Percentiles rank a stretch among this genome's conserved stretches.
These are phyloP conservation scores for Endotrypanum monterogeii DNA, from an alignment of 208 protist species.

Conservation along the genomic window DNA sequence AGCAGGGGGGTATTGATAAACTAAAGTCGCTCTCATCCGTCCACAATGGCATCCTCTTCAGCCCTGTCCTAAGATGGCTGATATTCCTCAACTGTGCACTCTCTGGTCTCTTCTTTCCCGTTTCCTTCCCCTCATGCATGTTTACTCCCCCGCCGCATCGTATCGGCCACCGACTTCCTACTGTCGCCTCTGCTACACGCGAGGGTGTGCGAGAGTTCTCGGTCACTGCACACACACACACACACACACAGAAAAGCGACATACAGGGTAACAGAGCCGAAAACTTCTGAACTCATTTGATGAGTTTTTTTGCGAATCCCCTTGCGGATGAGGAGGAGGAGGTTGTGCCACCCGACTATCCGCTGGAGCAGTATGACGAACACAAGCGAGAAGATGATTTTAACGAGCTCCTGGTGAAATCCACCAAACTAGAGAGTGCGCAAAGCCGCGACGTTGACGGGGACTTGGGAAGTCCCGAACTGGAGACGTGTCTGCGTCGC, in stretches of 20 bases:
- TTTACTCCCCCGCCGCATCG: too few relatives aligned
- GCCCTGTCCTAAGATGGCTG: too few relatives aligned
- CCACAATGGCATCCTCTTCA: too few relatives aligned
- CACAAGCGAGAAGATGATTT: conserved; percentile 70
- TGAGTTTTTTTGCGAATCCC: conserved; percentile 76
- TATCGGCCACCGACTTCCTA: not conserved
- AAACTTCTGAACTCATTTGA: not conserved
- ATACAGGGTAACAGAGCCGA: not conserved
- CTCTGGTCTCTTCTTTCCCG: too few relatives aligned
- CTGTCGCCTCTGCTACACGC: not conserved
- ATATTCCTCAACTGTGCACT: too few relatives aligned
- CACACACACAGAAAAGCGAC: not conserved
- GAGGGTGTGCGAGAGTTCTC: not conserved
- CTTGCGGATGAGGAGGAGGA: conserved; percentile 75
- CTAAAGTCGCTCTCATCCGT: too few relatives aligned
- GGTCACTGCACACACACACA: not conserved
- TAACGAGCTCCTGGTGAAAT: conserved; percentile 65
- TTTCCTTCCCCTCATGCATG: too few relatives aligned
- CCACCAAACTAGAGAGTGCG: conserved; percentile 18
- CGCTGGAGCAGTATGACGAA: conserved; percentile 69
- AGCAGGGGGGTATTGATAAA: not conserved
- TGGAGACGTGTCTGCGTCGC: conserved; percentile 20
- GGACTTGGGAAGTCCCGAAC: not conserved
- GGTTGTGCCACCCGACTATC: conserved; percentile 41
- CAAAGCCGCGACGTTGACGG: conserved; percentile 8